Conservation (phyloP, 148 eudicot species). For the Rhododendron williamsianum region DNA sequence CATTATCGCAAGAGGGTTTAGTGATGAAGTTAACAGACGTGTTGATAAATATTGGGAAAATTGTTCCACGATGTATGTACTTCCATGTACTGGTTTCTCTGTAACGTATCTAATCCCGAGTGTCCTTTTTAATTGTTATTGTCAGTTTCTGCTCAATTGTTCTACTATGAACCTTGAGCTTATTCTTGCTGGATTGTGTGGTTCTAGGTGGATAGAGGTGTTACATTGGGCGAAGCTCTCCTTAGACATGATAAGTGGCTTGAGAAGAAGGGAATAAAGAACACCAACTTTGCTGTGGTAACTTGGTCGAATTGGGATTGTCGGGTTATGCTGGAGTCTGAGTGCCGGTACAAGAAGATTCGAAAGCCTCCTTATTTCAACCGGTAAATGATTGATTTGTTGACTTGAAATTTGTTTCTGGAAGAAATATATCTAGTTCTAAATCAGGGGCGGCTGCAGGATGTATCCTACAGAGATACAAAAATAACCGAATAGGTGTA, state of each 20-base stretch:
- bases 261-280: slow-evolving; percentile 75
- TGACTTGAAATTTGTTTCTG: slow-evolving; percentile 1
- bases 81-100: not conserved
- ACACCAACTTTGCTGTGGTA: slow-evolving; percentile 75
- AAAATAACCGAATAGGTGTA: not conserved
- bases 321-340: slow-evolving; percentile 89
- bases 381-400: slow-evolving; percentile 37
- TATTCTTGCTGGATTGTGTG: slow-evolving; percentile 4
- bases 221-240: slow-evolving; percentile 77
- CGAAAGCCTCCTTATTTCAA: slow-evolving; percentile 82
- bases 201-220: slow-evolving; percentile 85
- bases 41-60: not conserved
- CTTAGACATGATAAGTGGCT: slow-evolving; percentile 93
- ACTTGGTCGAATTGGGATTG: slow-evolving; percentile 99
- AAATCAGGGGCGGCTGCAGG: not conserved
- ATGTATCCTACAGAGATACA: not conserved
- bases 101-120: not conserved
- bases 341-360: slow-evolving; percentile 83
- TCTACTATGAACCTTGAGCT: not conserved
- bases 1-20: not conserved
- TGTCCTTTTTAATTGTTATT: not conserved
- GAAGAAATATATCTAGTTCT: not conserved
- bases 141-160: not conserved
- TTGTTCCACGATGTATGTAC: not conserved
- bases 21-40: not conserved